These are phyloP conservation scores for Sanghuangporus baumii DNA, from an alignment of 1,284 basidiomycete species.

Conservation along the genomic window DNA sequence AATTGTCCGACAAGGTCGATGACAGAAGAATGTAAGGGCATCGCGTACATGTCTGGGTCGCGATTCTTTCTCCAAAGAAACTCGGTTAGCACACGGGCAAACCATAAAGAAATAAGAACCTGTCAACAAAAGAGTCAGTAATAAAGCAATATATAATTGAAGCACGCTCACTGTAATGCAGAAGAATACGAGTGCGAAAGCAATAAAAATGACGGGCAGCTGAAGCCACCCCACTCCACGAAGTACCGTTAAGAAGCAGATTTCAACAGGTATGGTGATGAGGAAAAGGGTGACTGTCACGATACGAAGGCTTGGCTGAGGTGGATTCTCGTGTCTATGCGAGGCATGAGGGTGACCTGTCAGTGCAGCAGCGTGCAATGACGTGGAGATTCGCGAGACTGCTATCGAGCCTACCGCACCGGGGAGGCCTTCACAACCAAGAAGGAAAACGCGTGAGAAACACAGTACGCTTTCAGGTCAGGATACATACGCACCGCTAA, in stretches of 20 bases:
- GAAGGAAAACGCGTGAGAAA: not conserved
- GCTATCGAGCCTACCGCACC: conserved; percentile 90
- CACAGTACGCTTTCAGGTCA: not conserved
- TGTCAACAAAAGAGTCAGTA: conserved; percentile 26
- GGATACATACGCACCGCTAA: conserved; percentile 59
- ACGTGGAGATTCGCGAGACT: conserved; percentile 85
- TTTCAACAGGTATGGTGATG: conserved; percentile 73
- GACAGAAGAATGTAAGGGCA: conserved; percentile 86
- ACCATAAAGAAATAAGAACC: conserved; percentile 64
- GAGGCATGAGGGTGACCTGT: conserved; percentile 15
- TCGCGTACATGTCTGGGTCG: conserved; percentile 92
- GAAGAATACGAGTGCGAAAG: conserved; percentile 64
- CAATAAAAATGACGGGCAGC: conserved; percentile 60
- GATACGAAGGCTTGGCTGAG: conserved; percentile 41
- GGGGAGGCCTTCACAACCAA: conserved; percentile 52
- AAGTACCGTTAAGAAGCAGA: conserved; percentile 66
- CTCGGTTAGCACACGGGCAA: conserved; percentile 68
- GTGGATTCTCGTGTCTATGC: conserved; percentile 13
- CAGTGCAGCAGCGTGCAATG: conserved; percentile 59
- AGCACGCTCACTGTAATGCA: conserved; percentile 59
- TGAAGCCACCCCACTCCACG: conserved; percentile 71
- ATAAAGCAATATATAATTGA: not conserved
- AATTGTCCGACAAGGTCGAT: conserved; percentile 92
- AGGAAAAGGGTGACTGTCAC: conserved; percentile 64
- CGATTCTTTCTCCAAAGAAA: conserved; percentile 78